Evolutionary conservation across 2,329 filamentous ascomycete species (phyloP), one percentile per base, ranked within the genome.

Genomic region (Paraphoma chrysanthemicola): DNA sequence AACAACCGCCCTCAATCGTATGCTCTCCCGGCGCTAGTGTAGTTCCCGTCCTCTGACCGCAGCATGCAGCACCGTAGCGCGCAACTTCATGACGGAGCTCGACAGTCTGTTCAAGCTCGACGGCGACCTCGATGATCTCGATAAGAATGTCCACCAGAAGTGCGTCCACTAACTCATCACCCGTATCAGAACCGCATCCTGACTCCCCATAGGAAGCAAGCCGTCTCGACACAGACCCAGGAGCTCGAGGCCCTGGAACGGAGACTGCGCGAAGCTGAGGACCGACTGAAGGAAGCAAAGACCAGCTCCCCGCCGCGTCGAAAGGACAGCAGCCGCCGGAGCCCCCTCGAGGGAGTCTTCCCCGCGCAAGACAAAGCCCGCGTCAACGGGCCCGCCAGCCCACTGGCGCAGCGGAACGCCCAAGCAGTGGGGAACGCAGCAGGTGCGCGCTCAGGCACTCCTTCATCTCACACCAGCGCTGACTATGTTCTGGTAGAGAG

Each of bases 91-190:
- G 57, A 83, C 88, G 44, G 91, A 94, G 75, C 83, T 97, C 59
- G 90, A 94, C 82, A 90, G 92, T 74, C 90, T 96, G 67, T 97
- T 97, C 82, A 90, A 90, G 71, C 88, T 97, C 72, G 91, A 95
- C 67, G 90, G 88, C 77, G 89, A 89, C 66, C 77, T 95, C 56
- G 86, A 89, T 70, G 85, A 90, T 60, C 84, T 96, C 36, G 87
- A 90, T 70, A 84, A 89, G 74, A 86, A 90, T 65, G 87, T 97
- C 58, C 86, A 92, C 74, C 86, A 92, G 77, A 94, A 93, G 93
- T 97, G 82, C 72, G 88, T 48, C 44, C 42, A n/a, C n/a, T 23
- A 5, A 23, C 16, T 16, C 36, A n/a, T 39, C 10, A 46, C 30
- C 17, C 36, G 42, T 12, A 47, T 18, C 38, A 43, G 30, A 12